Evolutionary conservation across 345 rosid genomes (phyloP), one percentile per base, ranked within the genome.

Genomic region (Lumnitzera racemosa): DNA sequence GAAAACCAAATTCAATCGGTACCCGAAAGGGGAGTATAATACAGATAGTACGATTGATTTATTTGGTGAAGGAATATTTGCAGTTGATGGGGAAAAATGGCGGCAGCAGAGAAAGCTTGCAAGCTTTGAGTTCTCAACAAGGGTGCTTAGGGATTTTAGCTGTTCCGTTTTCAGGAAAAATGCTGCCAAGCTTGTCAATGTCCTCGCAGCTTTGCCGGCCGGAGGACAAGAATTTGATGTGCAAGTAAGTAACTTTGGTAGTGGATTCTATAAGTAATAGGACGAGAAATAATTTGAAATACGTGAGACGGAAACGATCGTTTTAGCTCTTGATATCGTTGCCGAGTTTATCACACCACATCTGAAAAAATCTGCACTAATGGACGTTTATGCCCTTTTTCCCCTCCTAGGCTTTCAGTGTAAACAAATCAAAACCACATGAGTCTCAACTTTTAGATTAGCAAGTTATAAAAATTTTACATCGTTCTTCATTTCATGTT

Each of bases 51-150:
- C 69, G 0, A 53, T 15, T 0, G 90, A 88, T 56, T 71, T 91
- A 58, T 59, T 88, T 9, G 96, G 98, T 20, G 71, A 81, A n/a
- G 98, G 98, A n/a, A 86, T 91, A 2, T 86, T 86, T 16, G 70
- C 66, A 14, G 95, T 73, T 43, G 87, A 91, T 64, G 96, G 96
- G 17, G 90, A 83, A 3, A 86, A 78, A 65, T 91, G 96, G 98
- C 70, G 64, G 72, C 87, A 84, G 24, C 98, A 91, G 71, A 77
- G 98, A 64, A 91, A 88, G 82, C 77, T 83, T 1, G 83, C 91
- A 0, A 88, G 90, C 69, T 76, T 69, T 25, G 90, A 91, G 78
- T 91, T 91, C 58, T 86, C 89, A 0, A 72, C 91, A 0, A 77
- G 87, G 46, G 85, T 84, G 24, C 77, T 91, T 3, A 72, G 91